Evolutionary conservation across 2,329 filamentous ascomycete genomes (phyloP).

Genomic region (Paecilomyces niveus): DNA sequence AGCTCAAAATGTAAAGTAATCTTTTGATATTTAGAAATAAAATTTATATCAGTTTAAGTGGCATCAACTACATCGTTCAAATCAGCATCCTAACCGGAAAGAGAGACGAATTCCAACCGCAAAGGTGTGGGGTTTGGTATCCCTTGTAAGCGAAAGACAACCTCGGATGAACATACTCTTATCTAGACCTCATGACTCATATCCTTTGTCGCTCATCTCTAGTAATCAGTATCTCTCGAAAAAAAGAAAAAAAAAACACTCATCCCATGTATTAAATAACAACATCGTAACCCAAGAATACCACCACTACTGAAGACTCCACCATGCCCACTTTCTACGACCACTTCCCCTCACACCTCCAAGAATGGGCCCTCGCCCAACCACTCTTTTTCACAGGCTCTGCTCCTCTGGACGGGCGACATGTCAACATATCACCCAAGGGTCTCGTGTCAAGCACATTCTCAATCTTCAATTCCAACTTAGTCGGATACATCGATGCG

Average conservation of each 20-base stretch:
- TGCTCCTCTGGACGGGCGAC: conserved; percentile 58
- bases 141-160: no score
- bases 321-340: conserved; percentile 55
- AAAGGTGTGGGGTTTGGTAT: no score
- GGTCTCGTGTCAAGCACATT: conserved; percentile 59
- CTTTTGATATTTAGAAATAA: no score
- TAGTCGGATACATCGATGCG: conserved; percentile 64
- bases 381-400: conserved; percentile 70
- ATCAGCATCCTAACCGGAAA: no score
- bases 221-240: background rate
- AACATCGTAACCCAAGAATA: background rate
- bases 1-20: no score
- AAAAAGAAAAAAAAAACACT: background rate
- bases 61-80: no score
- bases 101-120: no score
- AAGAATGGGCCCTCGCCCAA: conserved; percentile 59
- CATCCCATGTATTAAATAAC: background rate
- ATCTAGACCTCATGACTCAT: background rate
- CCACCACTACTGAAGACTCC: background rate
- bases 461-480: conserved; percentile 51
- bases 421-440: conserved; percentile 73
- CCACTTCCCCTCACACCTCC: conserved; percentile 49
- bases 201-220: no score
- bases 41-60: no score
- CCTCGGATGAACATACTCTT: no score